Percentiles rank a stretch among this genome's conserved stretches.
phyloP scores from a whole-genome alignment of 805 yeast genomes.

The Saccharomycopsis schoenii region DNA sequence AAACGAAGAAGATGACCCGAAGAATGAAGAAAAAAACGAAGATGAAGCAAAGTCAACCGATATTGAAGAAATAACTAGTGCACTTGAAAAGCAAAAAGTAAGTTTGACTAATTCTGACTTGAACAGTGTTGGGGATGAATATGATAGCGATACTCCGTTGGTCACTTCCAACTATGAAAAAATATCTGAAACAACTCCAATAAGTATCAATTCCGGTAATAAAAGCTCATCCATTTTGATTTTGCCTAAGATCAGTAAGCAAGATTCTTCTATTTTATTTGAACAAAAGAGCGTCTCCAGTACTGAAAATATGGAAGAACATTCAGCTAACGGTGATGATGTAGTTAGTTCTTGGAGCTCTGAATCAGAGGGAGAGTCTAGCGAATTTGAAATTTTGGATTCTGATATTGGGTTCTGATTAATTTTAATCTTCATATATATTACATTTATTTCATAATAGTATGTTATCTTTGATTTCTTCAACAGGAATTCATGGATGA shows the following conservation, averaged over 20 bases:
- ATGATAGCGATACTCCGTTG: neutral
- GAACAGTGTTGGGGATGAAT: neutral
- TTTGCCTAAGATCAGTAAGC: conserved; percentile 10
- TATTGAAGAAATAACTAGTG: neutral
- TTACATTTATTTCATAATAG: neutral
- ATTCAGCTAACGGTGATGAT: neutral
- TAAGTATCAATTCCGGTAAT: too few species aligned
- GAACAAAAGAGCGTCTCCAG: neutral
- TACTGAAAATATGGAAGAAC: neutral
- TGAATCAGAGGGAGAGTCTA: neutral
- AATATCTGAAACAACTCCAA: neutral
- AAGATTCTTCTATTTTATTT: conserved; percentile 6
- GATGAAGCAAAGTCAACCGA: neutral
- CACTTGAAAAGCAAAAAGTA: neutral
- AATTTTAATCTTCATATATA: neutral
- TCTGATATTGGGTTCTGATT: conserved; percentile 9
- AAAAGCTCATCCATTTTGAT: conserved; percentile 5
- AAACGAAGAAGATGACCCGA: neutral
- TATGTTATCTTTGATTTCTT: neutral
- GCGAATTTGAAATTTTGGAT: conserved; percentile 14
- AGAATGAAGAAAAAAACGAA: neutral
- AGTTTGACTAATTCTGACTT: neutral
- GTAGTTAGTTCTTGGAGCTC: conserved; percentile 2
- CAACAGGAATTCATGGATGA: neutral
- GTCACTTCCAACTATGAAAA: neutral